Base-by-base conservation (phyloP, 1,284 basidiomycete species). In the Moniliella sp. region DNA sequence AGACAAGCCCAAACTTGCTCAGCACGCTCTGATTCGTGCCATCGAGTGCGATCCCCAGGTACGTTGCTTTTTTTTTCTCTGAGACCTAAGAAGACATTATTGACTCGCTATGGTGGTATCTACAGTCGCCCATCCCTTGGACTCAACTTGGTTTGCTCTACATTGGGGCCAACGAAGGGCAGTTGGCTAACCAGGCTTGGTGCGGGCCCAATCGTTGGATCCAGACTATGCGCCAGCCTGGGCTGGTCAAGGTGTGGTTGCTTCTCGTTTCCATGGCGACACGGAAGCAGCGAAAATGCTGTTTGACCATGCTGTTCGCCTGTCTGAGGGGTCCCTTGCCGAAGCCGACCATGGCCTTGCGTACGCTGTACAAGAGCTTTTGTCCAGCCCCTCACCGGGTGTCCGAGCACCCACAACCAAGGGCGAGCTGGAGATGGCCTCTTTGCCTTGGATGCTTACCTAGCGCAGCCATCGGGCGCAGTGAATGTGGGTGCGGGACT, bases 1-100 rank as follows among this genome's bases (percentile, higher is more conserved):
- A 68, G n/a, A 61, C 64, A 5, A 71, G 75, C 30, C 76, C 0
- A 75, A 72, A 46, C 63, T 71, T 1, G 75, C 81, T 4, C 91
- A 97, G 58, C 86, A 97, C 63, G 77, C 81, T 5, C 93, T 82
- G 46, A 75, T 94, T 50, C 77, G 73, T 32, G 78, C 86, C 4
- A 64, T 94, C 32, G 86, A 94, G 48, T 66, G 79, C 30, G 75
- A 86, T 48, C 61, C 68, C 1, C 83, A 80, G 31, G 45, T 36
- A 21, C 11, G 35, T n/a, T n/a, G n/a, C n/a, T n/a, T n/a, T n/a
- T n/a, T n/a, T 23, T 27, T 15, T 5, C 29, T 10, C 16, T 33
- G 16, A 18, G 14, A 5, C 18, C 11, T 7, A 16, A 5, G 25
- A 3, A 15, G 14, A 14, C n/a, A 16, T 15, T 13, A n/a, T 21